These are phyloP conservation scores for Penicillium sp. DNA, from an alignment of 2,329 filamentous ascomycete species.

Conservation along the genomic window DNA sequence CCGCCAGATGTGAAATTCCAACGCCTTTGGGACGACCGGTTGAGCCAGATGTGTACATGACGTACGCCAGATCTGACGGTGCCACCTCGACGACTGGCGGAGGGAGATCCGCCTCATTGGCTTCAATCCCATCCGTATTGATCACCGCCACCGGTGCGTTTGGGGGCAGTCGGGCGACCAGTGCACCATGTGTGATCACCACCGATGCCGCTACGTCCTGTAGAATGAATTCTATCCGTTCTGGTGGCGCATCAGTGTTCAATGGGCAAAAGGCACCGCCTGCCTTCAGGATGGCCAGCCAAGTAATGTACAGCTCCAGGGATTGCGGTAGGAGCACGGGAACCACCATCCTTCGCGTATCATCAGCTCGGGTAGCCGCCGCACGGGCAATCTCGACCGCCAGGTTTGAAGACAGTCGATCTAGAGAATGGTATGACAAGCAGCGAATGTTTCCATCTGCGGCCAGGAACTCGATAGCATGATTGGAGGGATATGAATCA, in stretches of 20 bases:
- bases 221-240: constrained; percentile 77
- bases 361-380: constrained; percentile 23
- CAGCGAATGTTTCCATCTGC: constrained; percentile 46
- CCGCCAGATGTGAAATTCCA: constrained; percentile 74
- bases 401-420: constrained; percentile 57
- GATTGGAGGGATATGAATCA: constrained; percentile 31
- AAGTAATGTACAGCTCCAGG: constrained; percentile 72
- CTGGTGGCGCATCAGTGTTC: constrained; percentile 71
- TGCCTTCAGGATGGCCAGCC: constrained; percentile 74
- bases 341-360: constrained; percentile 50
- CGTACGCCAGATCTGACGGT: constrained; percentile 64
- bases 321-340: constrained; percentile 78
- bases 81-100: constrained; percentile 21
- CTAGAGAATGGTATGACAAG: constrained; percentile 64
- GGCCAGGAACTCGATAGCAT: constrained; percentile 65
- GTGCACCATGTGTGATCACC: constrained; percentile 59
- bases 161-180: constrained; percentile 22
- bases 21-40: constrained; percentile 90
- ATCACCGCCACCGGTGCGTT: constrained; percentile 23
- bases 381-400: constrained; percentile 50
- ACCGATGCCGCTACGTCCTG: constrained; percentile 71
- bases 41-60: constrained; percentile 92
- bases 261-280: constrained; percentile 86
- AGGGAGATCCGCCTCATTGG: not conserved
- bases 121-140: constrained; percentile 22